phyloP scores from a whole-genome alignment of 208 protist genomes.

The Trypanosoma cruzi region DNA sequence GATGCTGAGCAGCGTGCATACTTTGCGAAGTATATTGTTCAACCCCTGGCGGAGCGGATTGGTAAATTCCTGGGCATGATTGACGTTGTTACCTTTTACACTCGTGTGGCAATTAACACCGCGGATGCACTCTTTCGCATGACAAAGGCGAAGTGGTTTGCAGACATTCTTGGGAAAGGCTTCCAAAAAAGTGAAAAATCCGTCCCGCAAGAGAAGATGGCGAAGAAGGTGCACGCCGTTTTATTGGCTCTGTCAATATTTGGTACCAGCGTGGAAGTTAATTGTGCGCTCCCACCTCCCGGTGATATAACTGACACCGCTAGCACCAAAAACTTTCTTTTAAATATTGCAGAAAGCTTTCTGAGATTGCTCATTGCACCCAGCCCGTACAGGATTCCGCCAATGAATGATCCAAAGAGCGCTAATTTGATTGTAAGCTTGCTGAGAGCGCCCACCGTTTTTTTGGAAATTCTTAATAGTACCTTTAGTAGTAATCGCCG shows the following conservation, averaged over 20 bases:
- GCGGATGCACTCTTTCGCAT: constrained; percentile 36
- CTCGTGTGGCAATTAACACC: constrained; percentile 26
- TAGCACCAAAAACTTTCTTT: constrained; percentile 23
- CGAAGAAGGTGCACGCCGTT: constrained; percentile 35
- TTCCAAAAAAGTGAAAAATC: constrained; percentile 5
- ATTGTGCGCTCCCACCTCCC: constrained; percentile 35
- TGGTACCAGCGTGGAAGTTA: constrained; percentile 39
- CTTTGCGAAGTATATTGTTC: constrained; percentile 34
- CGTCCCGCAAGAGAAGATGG: not conserved
- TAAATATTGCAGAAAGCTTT: constrained; percentile 38
- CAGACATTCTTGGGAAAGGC: not conserved
- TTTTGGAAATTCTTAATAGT: constrained; percentile 64
- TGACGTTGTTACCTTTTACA: constrained; percentile 28
- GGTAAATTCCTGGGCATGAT: constrained; percentile 33
- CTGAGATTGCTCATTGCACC: constrained; percentile 40
- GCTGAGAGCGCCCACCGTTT: constrained; percentile 34
- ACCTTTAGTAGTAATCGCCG: constrained; percentile 59
- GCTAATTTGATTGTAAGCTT: constrained; percentile 39
- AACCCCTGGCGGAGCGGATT: constrained; percentile 32
- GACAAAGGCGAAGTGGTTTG: constrained; percentile 18
- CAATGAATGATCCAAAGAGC: constrained; percentile 24
- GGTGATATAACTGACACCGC: constrained; percentile 6
- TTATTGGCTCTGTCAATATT: constrained; percentile 43
- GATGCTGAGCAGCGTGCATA: constrained; percentile 38
- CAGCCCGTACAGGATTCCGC: constrained; percentile 27